A percentile compares a stretch with the other conserved stretches of the same genome.
These are phyloP conservation scores for Ormosia semicastrata DNA, from an alignment of 306 rosid species.

Conservation along the genomic window DNA sequence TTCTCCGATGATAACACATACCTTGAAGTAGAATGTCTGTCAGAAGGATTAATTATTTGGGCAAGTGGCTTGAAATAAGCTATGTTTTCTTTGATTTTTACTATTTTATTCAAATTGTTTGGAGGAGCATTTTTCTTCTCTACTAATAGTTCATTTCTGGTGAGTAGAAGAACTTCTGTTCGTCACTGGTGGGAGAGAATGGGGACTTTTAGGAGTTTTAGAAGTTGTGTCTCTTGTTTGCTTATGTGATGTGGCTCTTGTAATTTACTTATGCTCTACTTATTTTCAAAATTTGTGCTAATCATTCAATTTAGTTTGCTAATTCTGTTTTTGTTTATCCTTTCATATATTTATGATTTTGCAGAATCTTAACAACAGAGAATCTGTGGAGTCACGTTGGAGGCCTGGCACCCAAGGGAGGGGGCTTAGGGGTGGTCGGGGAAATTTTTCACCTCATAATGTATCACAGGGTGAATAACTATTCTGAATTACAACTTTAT, in stretches of 20 bases:
- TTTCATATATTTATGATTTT: conserved; percentile 27
- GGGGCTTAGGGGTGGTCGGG: conserved; percentile 80
- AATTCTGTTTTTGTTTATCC: conserved; percentile 17
- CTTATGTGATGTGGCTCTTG: neutral
- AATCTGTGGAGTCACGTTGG: conserved; percentile 73
- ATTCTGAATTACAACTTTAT: conserved; percentile 3
- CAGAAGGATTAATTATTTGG: neutral
- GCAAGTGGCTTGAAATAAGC: neutral
- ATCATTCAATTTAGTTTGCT: conserved; percentile 5
- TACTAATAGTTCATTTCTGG: neutral
- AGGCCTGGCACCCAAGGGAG: conserved; percentile 72
- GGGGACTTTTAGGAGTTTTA: conserved; percentile 13
- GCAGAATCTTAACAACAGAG: conserved; percentile 80
- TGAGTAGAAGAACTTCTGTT: conserved; percentile 4
- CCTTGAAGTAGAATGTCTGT: neutral
- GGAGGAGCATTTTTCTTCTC: neutral
- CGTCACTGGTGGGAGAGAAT: neutral
- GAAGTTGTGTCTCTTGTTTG: neutral
- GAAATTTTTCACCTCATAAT: conserved; percentile 57
- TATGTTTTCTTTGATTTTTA: neutral
- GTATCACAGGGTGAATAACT: conserved; percentile 60
- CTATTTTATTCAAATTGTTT: neutral
- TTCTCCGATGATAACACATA: neutral
- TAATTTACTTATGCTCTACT: neutral
- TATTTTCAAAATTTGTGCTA: neutral